Base-by-base conservation (phyloP, 1,139 yeast genomes). In the Candida smagusa region DNA sequence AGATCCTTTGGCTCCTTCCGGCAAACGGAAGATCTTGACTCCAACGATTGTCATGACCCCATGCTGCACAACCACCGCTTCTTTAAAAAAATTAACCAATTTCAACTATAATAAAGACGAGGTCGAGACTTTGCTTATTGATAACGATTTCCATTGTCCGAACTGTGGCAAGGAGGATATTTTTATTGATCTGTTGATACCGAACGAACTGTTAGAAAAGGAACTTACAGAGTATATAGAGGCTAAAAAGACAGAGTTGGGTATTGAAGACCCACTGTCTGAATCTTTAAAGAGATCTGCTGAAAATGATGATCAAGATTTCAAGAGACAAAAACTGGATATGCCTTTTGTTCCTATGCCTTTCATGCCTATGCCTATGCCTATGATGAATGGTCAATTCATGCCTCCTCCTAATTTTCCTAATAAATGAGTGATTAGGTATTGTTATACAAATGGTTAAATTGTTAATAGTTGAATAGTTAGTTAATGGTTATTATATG, bases 111-210 rank as follows among this genome's bases (percentile, higher is more conserved):
- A 68, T 42, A 70, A 67, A 46, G 48, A 56, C 2, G 65, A 59
- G 27, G 50, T 92, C 45, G 97, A 92, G 54, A 84, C 81, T 49
- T 61, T 75, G 3, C 63, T 92, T 30, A 72, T 92, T 40, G 96
- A 87, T 30, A 77, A 80, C 40, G 97, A 92, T 55, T 92, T 92
- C 64, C 80, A 79, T 34, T 92, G 98, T 62, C 97, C 97, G 7
- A 82, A 81, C 45, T 92, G 98, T 65, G 78, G 74, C 7, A 73
- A 74, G 12, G 81, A 78, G 23, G 96, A 88, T 45, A 72, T 87
- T 2, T 79, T 80, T 46, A 69, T 92, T 36, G 97, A 92, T 60
- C 74, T 82, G 9, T 68, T 90, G 42, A 68, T 70, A 6, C 70
- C 74, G 1, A 88, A 87, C 54, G 68, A 70, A 34, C 84, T 75